A percentile compares a stretch with the other conserved stretches of the same genome.
phyloP scores from a whole-genome alignment of 2,329 filamentous ascomycete genomes.

The Pseudopyrenochaeta lycopersici region DNA sequence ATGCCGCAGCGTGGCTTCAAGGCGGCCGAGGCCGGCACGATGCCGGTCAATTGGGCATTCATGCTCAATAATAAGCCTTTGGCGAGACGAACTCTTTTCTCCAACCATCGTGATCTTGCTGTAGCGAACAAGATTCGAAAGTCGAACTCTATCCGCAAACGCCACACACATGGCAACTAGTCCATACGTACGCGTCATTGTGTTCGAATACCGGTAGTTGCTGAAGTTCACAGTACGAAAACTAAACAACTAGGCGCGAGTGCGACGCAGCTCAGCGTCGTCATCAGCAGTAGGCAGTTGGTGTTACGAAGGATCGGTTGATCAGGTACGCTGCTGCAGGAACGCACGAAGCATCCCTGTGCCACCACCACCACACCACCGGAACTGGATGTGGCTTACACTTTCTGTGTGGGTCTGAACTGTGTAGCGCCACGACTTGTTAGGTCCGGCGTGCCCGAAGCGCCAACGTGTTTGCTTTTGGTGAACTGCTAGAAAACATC shows the following conservation, averaged over 20 bases:
- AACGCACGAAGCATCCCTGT: slow-evolving; percentile 34
- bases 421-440: slow-evolving; percentile 34
- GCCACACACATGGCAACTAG: slow-evolving; percentile 1
- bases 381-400: slow-evolving; percentile 33
- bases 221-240: background rate
- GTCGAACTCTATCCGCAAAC: slow-evolving; percentile 17
- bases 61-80: slow-evolving; percentile 14
- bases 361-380: slow-evolving; percentile 16
- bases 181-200: slow-evolving; percentile 5
- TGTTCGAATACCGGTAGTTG: background rate
- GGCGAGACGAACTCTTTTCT: background rate
- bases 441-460: slow-evolving; percentile 38
- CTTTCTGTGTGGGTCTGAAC: slow-evolving; percentile 21
- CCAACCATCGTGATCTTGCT: background rate
- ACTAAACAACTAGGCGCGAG: background rate
- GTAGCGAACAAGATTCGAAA: slow-evolving; percentile 2
- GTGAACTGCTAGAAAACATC: background rate
- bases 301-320: slow-evolving; percentile 3
- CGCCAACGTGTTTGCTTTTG: slow-evolving; percentile 19
- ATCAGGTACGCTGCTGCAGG: slow-evolving; percentile 40
- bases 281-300: slow-evolving; percentile 3
- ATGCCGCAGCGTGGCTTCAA: background rate
- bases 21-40: background rate
- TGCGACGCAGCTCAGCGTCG: background rate
- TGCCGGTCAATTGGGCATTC: background rate